Base-by-base conservation (phyloP, 2,329 filamentous ascomycete genomes). In the Fusarium sp. region DNA sequence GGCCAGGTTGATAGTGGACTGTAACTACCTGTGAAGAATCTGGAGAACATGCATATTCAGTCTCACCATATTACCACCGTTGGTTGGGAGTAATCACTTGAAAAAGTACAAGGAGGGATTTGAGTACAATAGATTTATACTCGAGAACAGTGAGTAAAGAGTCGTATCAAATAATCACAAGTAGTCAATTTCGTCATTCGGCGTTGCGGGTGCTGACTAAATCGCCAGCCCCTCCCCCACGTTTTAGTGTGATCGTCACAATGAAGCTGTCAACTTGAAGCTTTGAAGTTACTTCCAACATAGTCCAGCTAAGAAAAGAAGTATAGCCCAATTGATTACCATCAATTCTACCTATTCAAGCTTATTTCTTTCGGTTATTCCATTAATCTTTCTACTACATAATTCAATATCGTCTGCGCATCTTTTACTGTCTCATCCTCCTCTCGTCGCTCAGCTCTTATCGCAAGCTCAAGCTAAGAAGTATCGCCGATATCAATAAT, bases 201-300 rank as follows among this genome's bases (percentile, higher is more conserved):
- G 67, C 23, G 3, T 46, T 52, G 63, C 67, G 59, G 67, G 62
- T 70, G 67, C 67, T 70, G 67, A 70, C 67, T 70, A 70, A 70
- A 64, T 70, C 19, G 25, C 15, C 25, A 40, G 59, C 66, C 62
- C 58, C 55, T 68, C 59, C 63, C 67, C 67, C 58, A 51, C 67
- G 48, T 62, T 68, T 62, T 51, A 37, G 46, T 22, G 11, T 41
- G 15, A 14, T 23, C 7, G 20, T 39, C 14, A 15, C 20, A 17
- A 4, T 59, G 56, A 54, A 61, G 56, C 56, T 61, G 39, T 61
- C 60, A 62, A 56, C 54, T 56, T 39, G 62, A 64, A 51, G 58
- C 33, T 50, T 22, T 22, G 47, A 45, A 52, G 35, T 27, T 32
- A 54, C n/a, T 25, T 30, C 9, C 4, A 4, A 25, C 32, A 49